Conservation (phyloP, 805 yeast species). For the Candida xiaguanensis region DNA sequence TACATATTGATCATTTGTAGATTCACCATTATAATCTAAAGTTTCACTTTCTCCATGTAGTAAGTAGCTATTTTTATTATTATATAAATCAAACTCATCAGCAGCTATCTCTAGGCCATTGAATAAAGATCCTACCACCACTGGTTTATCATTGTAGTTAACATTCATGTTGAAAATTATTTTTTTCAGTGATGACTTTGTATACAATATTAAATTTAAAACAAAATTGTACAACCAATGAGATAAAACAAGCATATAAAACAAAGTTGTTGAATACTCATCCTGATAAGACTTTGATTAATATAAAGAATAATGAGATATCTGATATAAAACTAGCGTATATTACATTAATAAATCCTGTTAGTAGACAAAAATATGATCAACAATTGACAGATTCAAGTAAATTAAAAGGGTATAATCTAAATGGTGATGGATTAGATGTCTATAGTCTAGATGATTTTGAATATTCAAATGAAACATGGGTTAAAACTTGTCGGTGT, state of each 20-base stretch:
- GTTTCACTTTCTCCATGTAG: conserved; percentile 73
- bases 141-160: conserved; percentile 38
- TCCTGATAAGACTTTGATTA: conserved; percentile 62
- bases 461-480: conserved; percentile 33
- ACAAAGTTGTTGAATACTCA: conserved; percentile 58
- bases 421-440: conserved; percentile 70
- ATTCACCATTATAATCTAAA: conserved; percentile 67
- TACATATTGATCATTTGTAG: conserved; percentile 47
- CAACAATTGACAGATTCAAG: conserved; percentile 29
- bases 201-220: conserved; percentile 59
- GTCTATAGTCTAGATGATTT: conserved; percentile 63
- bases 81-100: conserved; percentile 61
- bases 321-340: conserved; percentile 63
- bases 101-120: conserved; percentile 63
- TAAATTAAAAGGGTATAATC: conserved; percentile 34
- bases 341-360: conserved; percentile 42
- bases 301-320: conserved; percentile 10
- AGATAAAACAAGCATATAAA: conserved; percentile 63
- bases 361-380: conserved; percentile 50
- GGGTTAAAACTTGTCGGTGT: conserved; percentile 65
- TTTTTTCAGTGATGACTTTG: conserved; percentile 17
- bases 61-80: conserved; percentile 46
- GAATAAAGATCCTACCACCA: conserved; percentile 65
- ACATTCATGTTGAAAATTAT: conserved; percentile 26
- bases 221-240: conserved; percentile 29